These are phyloP conservation scores for Arachis hypogaea DNA, from an alignment of 306 rosid genomes.

Conservation along the genomic window DNA sequence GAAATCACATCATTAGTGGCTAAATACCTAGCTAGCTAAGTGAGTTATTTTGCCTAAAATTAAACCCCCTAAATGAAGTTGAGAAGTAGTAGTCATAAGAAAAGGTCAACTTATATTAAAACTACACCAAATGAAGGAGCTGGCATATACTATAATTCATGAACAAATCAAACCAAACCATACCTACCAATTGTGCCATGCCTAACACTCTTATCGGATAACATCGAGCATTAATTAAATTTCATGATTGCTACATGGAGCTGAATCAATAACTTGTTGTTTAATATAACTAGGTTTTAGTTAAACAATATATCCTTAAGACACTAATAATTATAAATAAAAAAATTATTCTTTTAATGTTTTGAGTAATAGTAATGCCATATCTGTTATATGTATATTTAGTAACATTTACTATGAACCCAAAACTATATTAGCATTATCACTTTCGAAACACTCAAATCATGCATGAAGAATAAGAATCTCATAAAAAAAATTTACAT, in stretches of 20 bases:
- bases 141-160: slow-evolving; percentile 38
- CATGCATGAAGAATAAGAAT: neutral
- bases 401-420: no score
- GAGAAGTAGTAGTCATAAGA: slow-evolving; percentile 11
- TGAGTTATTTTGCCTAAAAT: neutral
- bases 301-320: no score
- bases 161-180: slow-evolving; percentile 27
- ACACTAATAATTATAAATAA: no score
- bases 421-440: no score
- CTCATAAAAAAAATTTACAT: slow-evolving; percentile 3
- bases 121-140: slow-evolving; percentile 40
- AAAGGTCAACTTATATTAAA: slow-evolving; percentile 42
- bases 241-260: slow-evolving; percentile 37
- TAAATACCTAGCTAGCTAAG: neutral
- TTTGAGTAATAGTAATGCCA: no score
- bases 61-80: neutral
- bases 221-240: slow-evolving; percentile 40
- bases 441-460: no score
- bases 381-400: no score
- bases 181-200: slow-evolving; percentile 43
- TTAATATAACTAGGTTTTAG: slow-evolving; percentile 28
- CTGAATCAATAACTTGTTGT: slow-evolving; percentile 34
- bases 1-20: neutral
- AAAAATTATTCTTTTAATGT: no score
- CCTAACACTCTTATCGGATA: slow-evolving; percentile 34